Evolutionary conservation across 176 grass and related monocot genomes (phyloP).

Genomic region (Carex myosuroides): DNA sequence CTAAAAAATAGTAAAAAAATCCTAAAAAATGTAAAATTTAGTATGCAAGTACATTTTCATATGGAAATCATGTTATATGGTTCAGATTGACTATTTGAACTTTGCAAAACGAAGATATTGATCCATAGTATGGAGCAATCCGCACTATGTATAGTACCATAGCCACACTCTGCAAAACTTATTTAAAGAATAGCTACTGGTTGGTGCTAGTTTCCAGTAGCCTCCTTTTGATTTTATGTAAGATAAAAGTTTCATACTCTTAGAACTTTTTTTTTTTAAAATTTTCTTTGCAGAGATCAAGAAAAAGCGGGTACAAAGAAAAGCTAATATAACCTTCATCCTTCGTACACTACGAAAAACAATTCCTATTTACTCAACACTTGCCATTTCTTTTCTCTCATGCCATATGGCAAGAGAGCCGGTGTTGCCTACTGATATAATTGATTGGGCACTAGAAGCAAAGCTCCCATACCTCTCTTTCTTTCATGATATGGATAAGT

Average conservation of each 20-base stretch:
- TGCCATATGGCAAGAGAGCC: conserved; percentile 69
- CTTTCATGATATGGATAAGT: conserved; percentile 48
- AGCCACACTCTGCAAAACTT: no score
- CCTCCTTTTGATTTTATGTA: neutral
- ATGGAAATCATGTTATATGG: no score
- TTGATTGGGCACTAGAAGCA: conserved; percentile 52
- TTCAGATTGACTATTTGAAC: no score
- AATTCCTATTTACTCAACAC: conserved; percentile 68
- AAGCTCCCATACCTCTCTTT: conserved; percentile 68
- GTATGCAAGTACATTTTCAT: no score
- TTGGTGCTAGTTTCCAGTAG: neutral
- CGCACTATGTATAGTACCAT: no score
- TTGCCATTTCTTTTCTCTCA: conserved; percentile 62
- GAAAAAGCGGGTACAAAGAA: neutral
- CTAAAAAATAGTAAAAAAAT: no score
- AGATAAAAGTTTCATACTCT: conserved; percentile 22
- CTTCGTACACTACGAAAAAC: conserved; percentile 47
- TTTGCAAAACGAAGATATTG: no score
- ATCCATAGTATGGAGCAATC: no score
- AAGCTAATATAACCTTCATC: conserved; percentile 34
- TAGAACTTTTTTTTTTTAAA: neutral
- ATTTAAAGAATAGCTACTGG: neutral
- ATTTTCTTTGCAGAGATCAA: conserved; percentile 21
- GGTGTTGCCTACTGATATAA: conserved; percentile 67
- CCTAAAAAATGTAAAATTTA: no score